phyloP scores from a whole-genome alignment of 371 early-diverging fungal genomes.

The Mucor irregularis region DNA sequence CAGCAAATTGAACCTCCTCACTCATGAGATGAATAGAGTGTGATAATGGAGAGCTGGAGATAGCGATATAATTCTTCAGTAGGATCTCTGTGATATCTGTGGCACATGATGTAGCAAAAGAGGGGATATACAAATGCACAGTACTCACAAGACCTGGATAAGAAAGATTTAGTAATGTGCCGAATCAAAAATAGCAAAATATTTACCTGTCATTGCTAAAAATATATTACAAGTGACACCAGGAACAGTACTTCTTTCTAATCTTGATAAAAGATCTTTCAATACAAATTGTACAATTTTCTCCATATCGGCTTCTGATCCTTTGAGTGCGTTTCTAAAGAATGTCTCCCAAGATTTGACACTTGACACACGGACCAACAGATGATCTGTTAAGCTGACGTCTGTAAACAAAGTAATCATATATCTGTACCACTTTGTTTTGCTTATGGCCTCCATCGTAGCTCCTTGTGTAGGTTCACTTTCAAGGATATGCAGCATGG shows the following conservation, averaged over 20 bases:
- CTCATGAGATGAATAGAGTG: constrained; percentile 41
- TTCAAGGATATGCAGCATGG: constrained; percentile 33
- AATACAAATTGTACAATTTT: constrained; percentile 28
- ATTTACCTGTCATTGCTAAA: constrained; percentile 52
- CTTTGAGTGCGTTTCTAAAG: constrained; percentile 33
- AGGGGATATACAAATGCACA: constrained; percentile 19
- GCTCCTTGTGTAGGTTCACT: not conserved
- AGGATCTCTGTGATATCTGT: constrained; percentile 27
- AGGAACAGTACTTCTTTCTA: constrained; percentile 57
- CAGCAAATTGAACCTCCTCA: constrained; percentile 65
- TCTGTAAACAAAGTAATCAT: constrained; percentile 56
- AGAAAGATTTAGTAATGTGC: not conserved
- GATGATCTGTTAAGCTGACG: constrained; percentile 54
- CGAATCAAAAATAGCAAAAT: not conserved
- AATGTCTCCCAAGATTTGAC: constrained; percentile 51
- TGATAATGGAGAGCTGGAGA: constrained; percentile 15
- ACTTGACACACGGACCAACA: constrained; percentile 51
- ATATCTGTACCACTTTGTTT: constrained; percentile 51
- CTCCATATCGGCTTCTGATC: constrained; percentile 26
- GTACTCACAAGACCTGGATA: constrained; percentile 26
- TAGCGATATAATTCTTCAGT: constrained; percentile 27
- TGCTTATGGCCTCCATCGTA: constrained; percentile 24
- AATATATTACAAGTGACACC: constrained; percentile 56
- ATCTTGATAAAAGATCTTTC: constrained; percentile 43
- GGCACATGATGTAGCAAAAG: constrained; percentile 33